Evolutionary conservation across 345 rosid genomes (phyloP).

Genomic region (Murraya paniculata): DNA sequence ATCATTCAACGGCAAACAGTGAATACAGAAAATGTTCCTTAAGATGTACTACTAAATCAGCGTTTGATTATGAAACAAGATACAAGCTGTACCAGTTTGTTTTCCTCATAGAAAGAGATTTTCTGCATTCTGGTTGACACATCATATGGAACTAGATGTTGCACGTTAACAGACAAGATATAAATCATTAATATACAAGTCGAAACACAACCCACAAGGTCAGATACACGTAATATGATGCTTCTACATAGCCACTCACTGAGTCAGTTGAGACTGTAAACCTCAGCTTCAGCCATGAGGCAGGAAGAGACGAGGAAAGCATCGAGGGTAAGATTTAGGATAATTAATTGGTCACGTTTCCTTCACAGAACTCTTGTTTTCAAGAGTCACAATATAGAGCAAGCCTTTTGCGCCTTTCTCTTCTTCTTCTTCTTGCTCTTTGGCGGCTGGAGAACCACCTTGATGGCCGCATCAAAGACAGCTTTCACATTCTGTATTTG

Average conservation of each 20-base stretch:
- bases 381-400: conserved; percentile 55
- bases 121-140: conserved; percentile 18
- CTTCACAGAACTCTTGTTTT: not conserved
- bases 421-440: conserved; percentile 76
- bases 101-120: not conserved
- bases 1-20: conserved; percentile 3
- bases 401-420: conserved; percentile 62
- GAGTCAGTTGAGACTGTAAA: conserved; percentile 43
- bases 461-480: conserved; percentile 87
- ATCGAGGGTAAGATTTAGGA: conserved; percentile 2
- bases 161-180: conserved; percentile 24
- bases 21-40: conserved; percentile 10
- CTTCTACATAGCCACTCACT: conserved; percentile 30
- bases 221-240: conserved; percentile 12
- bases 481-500: conserved; percentile 71
- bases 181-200: conserved; percentile 39
- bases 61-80: conserved; percentile 10
- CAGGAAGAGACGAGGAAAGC: conserved; percentile 5
- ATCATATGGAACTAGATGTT: conserved; percentile 14
- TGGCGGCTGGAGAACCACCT: conserved; percentile 87
- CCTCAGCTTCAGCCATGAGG: conserved; percentile 24
- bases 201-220: conserved; percentile 22
- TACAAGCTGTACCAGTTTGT: conserved; percentile 16
- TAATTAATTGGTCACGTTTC: conserved; percentile 22
- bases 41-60: conserved; percentile 14